Base-by-base conservation (phyloP, 257 asterid genomes). In the Echites panduratus region DNA sequence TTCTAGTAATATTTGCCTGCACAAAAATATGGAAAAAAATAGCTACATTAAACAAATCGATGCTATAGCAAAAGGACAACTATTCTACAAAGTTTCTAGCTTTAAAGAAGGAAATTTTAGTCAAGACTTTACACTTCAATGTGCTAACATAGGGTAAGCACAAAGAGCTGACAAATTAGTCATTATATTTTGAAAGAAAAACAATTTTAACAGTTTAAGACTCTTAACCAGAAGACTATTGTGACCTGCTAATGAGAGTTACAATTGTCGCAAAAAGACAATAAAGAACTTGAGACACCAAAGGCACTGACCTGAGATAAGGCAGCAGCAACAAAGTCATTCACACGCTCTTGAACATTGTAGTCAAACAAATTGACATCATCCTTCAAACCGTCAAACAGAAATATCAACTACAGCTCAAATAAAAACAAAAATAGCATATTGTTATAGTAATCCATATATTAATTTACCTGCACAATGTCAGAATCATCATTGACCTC, bases 321-420 rank as follows among this genome's bases (percentile, higher is more conserved):
- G 71, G 98, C 98, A 79, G 98, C 96, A 77, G 94, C 97, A 50
- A 93, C 96, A 85, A 93, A 93, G 77, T 71, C 97, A 54, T 88
- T 77, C 81, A 93, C 98, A 38, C 98, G 98, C 73, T 91, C 92
- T 48, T 85, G 89, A 80, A 93, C 98, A 80, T 93, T 93, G 91
- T 87, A 91, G 82, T 93, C 98, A 48, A 88, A 93, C 54, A 93
- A 82, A 78, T 73, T 48, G 56, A 72, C 64, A 75, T 93, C 89
- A 81, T 93, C 98, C 98, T 93, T 73, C 75, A n/a, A 59, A 73
- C 41, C 77, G 81, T 44, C 70, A 66, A 80, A 74, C 26, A 44
- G 50, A 66, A 57, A 68, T 43, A 70, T 89, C 56, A 82, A 66
- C 56, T 78, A 58, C 49, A 70, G 50, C 66, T 56, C 64, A 72